Percentiles rank a stretch among this genome's conserved stretches.
These are phyloP conservation scores for Phialophora verrucosa DNA, from an alignment of 2,329 filamentous ascomycete genomes.

Conservation along the genomic window DNA sequence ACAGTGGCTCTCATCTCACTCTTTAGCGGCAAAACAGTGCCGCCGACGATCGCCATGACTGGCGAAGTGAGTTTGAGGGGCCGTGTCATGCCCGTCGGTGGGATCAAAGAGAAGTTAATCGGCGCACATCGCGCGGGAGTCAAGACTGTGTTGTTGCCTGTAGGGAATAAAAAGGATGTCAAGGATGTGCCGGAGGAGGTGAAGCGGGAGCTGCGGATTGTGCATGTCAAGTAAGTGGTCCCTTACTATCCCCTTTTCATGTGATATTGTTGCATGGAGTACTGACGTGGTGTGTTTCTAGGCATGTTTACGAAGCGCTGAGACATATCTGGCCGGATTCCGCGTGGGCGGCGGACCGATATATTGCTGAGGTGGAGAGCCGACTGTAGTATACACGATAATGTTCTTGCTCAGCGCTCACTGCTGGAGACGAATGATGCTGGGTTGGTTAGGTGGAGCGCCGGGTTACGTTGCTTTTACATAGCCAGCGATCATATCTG, in stretches of 20 bases:
- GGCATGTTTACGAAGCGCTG: conserved; percentile 94
- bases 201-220: conserved; percentile 81
- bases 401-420: neutral
- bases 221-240: conserved; percentile 77
- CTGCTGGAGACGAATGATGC: neutral
- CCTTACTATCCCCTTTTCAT: conserved; percentile 15
- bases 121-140: conserved; percentile 91
- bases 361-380: conserved; percentile 74
- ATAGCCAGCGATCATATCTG: neutral
- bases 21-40: conserved; percentile 83
- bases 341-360: conserved; percentile 77
- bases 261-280: conserved; percentile 17
- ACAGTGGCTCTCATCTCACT: conserved; percentile 91
- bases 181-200: conserved; percentile 92
- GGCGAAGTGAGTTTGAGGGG: conserved; percentile 80
- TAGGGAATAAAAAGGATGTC: conserved; percentile 88
- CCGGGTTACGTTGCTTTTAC: neutral
- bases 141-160: conserved; percentile 87
- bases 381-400: conserved; percentile 56
- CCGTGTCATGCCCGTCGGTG: conserved; percentile 89
- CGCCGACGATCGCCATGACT: conserved; percentile 95
- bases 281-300: conserved; percentile 44
- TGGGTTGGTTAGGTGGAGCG: neutral
- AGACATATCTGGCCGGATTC: conserved; percentile 89
- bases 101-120: conserved; percentile 98